A percentile compares a stretch with the other conserved stretches of the same genome.
phyloP scores from a whole-genome alignment of 2,329 filamentous ascomycete genomes.

The Fusarium circinatum region DNA sequence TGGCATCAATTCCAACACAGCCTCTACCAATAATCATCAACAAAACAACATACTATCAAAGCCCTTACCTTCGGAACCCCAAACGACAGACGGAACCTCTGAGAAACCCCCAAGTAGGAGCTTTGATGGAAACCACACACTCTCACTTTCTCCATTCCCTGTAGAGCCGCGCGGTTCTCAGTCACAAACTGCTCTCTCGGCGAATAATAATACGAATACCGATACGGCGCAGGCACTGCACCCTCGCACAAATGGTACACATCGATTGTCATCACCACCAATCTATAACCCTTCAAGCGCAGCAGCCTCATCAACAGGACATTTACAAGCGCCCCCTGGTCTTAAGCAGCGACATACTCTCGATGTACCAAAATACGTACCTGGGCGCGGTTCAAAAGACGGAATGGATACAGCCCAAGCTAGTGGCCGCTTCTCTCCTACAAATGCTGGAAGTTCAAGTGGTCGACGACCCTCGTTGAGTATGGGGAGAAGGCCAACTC shows the following conservation, averaged over 20 bases:
- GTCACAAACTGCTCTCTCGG: conserved; percentile 27
- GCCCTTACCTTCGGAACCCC: conserved; percentile 38
- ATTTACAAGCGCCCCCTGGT: conserved; percentile 61
- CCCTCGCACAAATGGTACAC: conserved; percentile 50
- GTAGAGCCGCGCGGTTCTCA: conserved; percentile 31
- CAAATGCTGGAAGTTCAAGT: conserved; percentile 60
- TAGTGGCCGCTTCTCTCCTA: conserved; percentile 85
- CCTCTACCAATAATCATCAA: conserved; percentile 22
- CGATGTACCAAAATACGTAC: conserved; percentile 78
- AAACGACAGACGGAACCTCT: conserved; percentile 16
- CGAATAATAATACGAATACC: conserved; percentile 39
- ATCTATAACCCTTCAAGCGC: conserved; percentile 58
- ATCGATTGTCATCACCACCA: conserved; percentile 74
- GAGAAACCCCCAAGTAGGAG: conserved; percentile 30
- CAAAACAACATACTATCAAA: conserved; percentile 33
- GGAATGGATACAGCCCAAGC: conserved; percentile 72
- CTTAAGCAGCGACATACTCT: conserved; percentile 88
- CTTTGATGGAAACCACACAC: conserved; percentile 19
- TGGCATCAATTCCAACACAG: conserved; percentile 24
- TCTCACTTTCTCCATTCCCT: conserved; percentile 19
- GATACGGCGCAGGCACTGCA: conserved; percentile 43
- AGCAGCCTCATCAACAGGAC: conserved; percentile 59
- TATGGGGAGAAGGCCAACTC: conserved; percentile 81
- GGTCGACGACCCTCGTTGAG: conserved; percentile 84
- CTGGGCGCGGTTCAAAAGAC: conserved; percentile 78